A percentile compares a stretch with the other conserved stretches of the same genome.
Evolutionary conservation across 164 flowering plant genomes (phyloP).

Genomic region (Annona squamosa): DNA sequence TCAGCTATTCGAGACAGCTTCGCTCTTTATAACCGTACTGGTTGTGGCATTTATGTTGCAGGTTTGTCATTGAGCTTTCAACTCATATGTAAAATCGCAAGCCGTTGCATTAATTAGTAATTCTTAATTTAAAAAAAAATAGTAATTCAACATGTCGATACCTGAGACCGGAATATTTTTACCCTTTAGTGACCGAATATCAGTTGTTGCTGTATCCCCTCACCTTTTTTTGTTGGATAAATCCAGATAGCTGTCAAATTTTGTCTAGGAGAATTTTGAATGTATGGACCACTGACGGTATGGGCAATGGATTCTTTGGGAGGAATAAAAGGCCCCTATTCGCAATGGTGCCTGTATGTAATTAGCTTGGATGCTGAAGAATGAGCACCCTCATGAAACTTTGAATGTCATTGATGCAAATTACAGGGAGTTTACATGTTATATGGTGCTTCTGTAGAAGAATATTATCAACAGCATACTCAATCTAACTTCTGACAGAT

Average conservation of each 20-base stretch:
- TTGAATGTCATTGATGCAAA: too few relatives aligned
- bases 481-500: too few relatives aligned
- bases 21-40: conserved; percentile 62
- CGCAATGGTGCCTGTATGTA: too few relatives aligned
- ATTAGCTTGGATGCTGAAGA: too few relatives aligned
- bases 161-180: not conserved
- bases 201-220: not conserved
- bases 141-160: not conserved
- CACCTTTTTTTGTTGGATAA: not conserved
- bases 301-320: not conserved
- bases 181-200: not conserved
- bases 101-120: not conserved
- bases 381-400: too few relatives aligned
- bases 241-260: not conserved
- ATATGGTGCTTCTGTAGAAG: too few relatives aligned
- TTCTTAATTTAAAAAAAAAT: too few relatives aligned
- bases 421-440: too few relatives aligned
- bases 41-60: conserved; percentile 77
- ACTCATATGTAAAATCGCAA: not conserved
- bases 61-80: conserved; percentile 27
- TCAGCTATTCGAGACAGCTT: conserved; percentile 70
- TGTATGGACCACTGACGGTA: not conserved
- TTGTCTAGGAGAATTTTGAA: not conserved
- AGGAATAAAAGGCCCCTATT: too few relatives aligned
- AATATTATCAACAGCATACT: too few relatives aligned